A percentile compares a stretch with the other conserved stretches of the same genome.
phyloP scores from a whole-genome alignment of 257 asterid species.

The Solanum medicagineum region DNA sequence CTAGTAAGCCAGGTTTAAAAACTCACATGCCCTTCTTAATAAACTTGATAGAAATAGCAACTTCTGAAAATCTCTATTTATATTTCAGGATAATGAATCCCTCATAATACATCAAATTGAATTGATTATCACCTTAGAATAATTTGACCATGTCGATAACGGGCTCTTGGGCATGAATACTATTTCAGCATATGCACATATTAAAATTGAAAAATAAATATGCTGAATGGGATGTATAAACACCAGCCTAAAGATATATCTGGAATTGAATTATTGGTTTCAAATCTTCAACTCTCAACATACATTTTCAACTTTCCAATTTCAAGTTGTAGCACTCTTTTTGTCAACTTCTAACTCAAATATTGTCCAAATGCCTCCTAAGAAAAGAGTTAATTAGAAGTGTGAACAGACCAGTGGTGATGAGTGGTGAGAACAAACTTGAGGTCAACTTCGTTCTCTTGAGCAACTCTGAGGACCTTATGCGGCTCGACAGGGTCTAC shows the following conservation, averaged over 20 bases:
- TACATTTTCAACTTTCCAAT: not conserved
- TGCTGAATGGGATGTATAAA: not conserved
- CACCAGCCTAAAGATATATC: not conserved
- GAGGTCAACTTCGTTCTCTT: conserved; percentile 61
- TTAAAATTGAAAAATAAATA: not conserved
- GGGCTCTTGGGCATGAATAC: not conserved
- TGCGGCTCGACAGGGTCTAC: conserved; percentile 95
- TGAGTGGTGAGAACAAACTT: conserved; percentile 90
- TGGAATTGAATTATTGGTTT: not conserved
- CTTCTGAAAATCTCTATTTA: not conserved
- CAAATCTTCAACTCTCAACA: not conserved
- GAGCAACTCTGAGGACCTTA: conserved; percentile 57
- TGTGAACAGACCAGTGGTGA: conserved; percentile 63
- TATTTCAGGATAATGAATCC: not conserved
- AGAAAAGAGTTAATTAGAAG: not conserved
- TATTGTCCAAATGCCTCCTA: not conserved
- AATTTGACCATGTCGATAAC: not conserved
- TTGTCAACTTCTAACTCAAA: not conserved
- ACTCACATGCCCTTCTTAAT: not conserved
- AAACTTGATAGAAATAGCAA: not conserved
- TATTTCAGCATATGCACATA: not conserved
- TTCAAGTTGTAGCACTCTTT: not conserved
- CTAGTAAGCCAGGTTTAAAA: not conserved
- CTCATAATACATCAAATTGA: not conserved
- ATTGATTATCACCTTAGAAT: not conserved